A percentile compares a stretch with the other conserved stretches of the same genome.
Conservation (phyloP, 164 flowering plant species). For the Tetrastigma voinierianum region DNA sequence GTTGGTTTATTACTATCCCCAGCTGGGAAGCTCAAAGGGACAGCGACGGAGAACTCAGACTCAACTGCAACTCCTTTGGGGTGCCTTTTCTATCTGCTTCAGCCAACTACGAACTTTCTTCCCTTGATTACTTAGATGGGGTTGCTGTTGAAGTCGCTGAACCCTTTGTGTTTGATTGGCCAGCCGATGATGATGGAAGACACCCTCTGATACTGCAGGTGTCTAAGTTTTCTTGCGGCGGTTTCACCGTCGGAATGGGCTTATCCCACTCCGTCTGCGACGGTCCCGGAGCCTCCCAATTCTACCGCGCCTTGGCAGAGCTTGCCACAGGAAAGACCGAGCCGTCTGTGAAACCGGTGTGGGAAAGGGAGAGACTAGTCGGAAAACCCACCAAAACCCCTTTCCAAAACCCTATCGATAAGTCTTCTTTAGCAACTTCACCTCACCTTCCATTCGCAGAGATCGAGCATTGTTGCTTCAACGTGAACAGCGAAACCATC, state of each 20-base stretch:
- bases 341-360: conserved; percentile 26
- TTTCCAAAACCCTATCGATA: background rate
- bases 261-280: conserved; percentile 32
- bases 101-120: conserved; percentile 22
- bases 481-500: conserved; percentile 14
- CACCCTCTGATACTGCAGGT: conserved; percentile 30
- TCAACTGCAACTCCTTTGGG: conserved; percentile 24
- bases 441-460: conserved; percentile 22
- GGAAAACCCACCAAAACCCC: background rate
- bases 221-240: conserved; percentile 33
- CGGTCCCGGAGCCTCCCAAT: conserved; percentile 37
- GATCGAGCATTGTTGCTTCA: conserved; percentile 22
- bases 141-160: too few species aligned
- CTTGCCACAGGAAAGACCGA: conserved; percentile 21
- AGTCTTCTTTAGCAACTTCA: conserved; percentile 19
- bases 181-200: background rate
- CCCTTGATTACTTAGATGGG: conserved; percentile 21
- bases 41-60: conserved; percentile 14
- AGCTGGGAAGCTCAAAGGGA: conserved; percentile 30
- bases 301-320: conserved; percentile 28
- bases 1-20: conserved; percentile 35
- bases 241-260: conserved; percentile 29
- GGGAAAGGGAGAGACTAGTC: conserved; percentile 25
- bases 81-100: conserved; percentile 28
- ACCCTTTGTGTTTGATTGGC: conserved; percentile 7